Evolutionary conservation across 352 stramenopile species (phyloP), one percentile per base, ranked within the genome.

Genomic region (Globisporangium recalcitrans): DNA sequence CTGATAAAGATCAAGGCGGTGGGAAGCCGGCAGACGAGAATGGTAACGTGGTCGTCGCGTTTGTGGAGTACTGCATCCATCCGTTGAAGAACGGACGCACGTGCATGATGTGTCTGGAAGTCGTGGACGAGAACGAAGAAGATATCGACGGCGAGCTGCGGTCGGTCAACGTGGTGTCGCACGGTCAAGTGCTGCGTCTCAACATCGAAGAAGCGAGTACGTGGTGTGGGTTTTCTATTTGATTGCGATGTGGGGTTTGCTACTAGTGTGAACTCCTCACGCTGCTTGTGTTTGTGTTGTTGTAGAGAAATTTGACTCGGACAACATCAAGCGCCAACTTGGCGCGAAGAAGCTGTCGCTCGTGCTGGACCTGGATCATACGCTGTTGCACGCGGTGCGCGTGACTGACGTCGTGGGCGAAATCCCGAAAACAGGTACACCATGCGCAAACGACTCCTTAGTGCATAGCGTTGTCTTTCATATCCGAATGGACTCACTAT

Each of bases 281-380:
- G 38, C 22, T 44, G 36, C n/a, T 4, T 21, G 5, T 46, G 19
- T 46, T 40, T 70, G 58, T 63, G 32, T 29, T 46, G 21, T 51
- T 70, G 19, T 14, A 91, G 87, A 92, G 73, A 89, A 90, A 72
- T 91, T 93, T 49, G 85, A 94, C 64, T 83, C 71, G 60, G 81
- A 90, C 56, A 96, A 91, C 58, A 90, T 96, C 27, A 75, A 87
- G 48, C 86, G 91, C 32, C 80, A 98, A 53, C 80, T 95, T 27
- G 71, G 84, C 27, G 70, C 78, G 34, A 93, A 91, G 66, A 98
- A 98, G 65, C 72, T 99, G 22, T 97, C 86, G 40, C 72, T 99
- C 13, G 95, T 98, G 31, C 77, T 99, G 34, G 97, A 99, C 85
- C 75, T 99, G 32, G 97, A 99, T 76, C 96, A 98, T 74, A 99